Conservation (phyloP, 148 eudicot genomes). For the Talinum fruticosum region DNA sequence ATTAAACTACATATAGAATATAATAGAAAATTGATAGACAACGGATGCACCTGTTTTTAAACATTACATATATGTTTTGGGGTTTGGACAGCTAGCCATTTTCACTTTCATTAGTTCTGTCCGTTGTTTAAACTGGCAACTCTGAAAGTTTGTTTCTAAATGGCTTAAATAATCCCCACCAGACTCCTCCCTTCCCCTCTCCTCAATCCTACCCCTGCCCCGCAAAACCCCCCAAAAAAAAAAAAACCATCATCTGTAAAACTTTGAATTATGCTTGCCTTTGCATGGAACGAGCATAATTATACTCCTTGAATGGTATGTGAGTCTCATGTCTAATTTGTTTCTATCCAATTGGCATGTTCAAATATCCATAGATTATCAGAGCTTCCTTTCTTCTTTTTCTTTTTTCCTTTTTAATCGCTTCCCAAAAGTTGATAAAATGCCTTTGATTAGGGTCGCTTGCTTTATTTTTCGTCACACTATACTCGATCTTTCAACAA, state of each 20-base stretch:
- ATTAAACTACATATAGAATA: not conserved
- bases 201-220: no score
- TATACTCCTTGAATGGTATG: not conserved
- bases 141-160: no score
- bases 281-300: not conserved
- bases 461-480: not conserved
- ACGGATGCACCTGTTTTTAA: no score
- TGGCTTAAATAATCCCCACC: no score
- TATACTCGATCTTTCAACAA: slow-evolving; percentile 5
- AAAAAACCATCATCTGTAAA: no score
- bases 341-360: not conserved
- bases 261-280: not conserved
- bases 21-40: no score
- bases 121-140: no score
- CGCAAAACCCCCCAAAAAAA: no score
- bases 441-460: no score
- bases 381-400: not conserved
- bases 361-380: not conserved
- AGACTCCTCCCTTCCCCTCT: no score
- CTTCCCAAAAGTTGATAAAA: not conserved
- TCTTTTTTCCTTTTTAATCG: not conserved
- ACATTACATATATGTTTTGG: no score
- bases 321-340: not conserved
- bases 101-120: not conserved
- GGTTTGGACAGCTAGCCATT: not conserved